These are phyloP conservation scores for Fusarium domesticum DNA, from an alignment of 2,329 filamentous ascomycete species.

Conservation along the genomic window DNA sequence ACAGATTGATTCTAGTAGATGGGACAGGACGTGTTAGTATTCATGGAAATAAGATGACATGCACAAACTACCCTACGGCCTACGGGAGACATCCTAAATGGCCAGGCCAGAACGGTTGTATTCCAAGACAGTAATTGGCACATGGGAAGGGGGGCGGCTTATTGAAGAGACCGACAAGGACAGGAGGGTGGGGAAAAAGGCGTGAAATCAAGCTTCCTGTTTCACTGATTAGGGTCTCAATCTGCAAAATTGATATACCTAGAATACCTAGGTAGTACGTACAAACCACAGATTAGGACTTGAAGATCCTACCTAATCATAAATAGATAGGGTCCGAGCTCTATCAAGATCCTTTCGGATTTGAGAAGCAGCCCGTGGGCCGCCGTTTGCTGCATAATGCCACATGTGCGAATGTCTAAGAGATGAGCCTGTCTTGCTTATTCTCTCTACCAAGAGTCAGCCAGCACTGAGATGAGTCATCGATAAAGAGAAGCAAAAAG, in stretches of 20 bases:
- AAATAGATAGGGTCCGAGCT: background rate
- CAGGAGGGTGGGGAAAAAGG: background rate
- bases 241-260: background rate
- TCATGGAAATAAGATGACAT: no score
- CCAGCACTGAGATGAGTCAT: background rate
- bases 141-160: slow-evolving; percentile 17
- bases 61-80: no score
- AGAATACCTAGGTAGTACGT: no score
- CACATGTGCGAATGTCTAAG: background rate
- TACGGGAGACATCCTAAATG: no score
- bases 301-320: no score
- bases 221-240: background rate
- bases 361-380: background rate
- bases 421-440: background rate
- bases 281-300: no score
- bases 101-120: no score
- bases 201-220: slow-evolving; percentile 5
- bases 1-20: no score
- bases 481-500: background rate
- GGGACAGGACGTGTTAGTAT: no score
- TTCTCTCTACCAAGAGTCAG: background rate
- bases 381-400: background rate
- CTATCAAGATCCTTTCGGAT: background rate
- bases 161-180: slow-evolving; percentile 6
- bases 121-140: background rate